Percentiles rank a stretch among this genome's conserved stretches.
Evolutionary conservation across 352 stramenopile species (phyloP).

Genomic region (Peronospora belbahrii): DNA sequence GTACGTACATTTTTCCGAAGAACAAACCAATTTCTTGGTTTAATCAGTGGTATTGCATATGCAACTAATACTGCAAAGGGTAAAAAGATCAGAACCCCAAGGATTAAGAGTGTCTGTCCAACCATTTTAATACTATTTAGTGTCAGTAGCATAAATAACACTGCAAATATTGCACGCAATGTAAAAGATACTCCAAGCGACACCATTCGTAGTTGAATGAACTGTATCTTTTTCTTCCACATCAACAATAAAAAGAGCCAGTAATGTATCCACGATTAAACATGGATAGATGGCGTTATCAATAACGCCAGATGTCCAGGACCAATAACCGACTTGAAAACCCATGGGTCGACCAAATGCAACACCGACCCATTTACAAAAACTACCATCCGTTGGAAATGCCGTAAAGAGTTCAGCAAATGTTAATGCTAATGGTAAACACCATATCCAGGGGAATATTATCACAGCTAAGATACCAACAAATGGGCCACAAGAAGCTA

Average conservation of each 20-base stretch:
- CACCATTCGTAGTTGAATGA: conserved; percentile 5
- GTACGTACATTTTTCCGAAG: conserved; percentile 43
- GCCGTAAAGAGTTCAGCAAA: conserved; percentile 76
- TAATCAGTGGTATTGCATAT: conserved; percentile 46
- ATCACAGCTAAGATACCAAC: conserved; percentile 55
- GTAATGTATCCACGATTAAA: conserved; percentile 69
- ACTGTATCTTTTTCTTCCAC: conserved; percentile 18
- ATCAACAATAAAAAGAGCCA: conserved; percentile 30
- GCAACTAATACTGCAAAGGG: conserved; percentile 53
- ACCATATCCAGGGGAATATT: conserved; percentile 68
- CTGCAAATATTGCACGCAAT: conserved; percentile 41
- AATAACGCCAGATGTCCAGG: conserved; percentile 72
- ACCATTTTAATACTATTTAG: conserved; percentile 66
- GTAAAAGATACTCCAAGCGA: conserved; percentile 35
- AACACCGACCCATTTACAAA: conserved; percentile 73
- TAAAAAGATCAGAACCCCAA: conserved; percentile 62
- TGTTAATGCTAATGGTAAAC: conserved; percentile 54
- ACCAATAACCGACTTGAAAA: conserved; percentile 83
- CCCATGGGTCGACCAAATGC: conserved; percentile 78
- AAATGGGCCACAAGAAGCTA: conserved; percentile 53
- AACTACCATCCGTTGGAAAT: conserved; percentile 74
- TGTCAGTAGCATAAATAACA: conserved; percentile 67
- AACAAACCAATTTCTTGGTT: conserved; percentile 60
- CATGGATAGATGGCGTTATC: conserved; percentile 84
- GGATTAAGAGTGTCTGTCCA: conserved; percentile 48